Conservation (phyloP, 306 rosid genomes). For the Cucurbita argyrosperma region DNA sequence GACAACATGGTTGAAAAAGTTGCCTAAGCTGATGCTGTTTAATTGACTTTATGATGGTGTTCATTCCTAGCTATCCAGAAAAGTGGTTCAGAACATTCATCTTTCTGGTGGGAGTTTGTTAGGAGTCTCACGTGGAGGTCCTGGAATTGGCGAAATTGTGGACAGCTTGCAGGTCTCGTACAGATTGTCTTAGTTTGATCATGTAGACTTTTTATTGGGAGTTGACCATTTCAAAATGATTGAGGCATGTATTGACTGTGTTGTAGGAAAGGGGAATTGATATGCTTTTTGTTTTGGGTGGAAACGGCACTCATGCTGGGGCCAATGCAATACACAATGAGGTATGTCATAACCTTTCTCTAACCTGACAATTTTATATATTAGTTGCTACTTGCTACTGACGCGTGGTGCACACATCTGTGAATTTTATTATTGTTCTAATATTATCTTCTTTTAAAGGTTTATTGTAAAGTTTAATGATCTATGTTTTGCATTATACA, state of each 20-base stretch:
- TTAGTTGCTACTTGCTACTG: background rate
- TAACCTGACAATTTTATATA: background rate
- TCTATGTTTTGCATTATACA: background rate
- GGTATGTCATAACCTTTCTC: constrained; percentile 22
- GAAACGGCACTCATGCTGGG: constrained; percentile 98
- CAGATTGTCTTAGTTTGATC: constrained; percentile 2
- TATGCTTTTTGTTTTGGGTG: constrained; percentile 97
- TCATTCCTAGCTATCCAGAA: constrained; percentile 64
- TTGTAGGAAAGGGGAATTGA: constrained; percentile 82
- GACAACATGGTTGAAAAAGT: background rate
- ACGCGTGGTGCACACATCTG: background rate
- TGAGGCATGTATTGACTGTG: background rate
- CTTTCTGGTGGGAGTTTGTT: constrained; percentile 98
- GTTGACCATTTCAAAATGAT: background rate
- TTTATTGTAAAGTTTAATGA: background rate
- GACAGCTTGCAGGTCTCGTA: constrained; percentile 63
- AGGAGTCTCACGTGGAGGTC: constrained; percentile 98
- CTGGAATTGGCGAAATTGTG: constrained; percentile 55
- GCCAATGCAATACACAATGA: constrained; percentile 87
- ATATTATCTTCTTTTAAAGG: background rate
- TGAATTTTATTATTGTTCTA: background rate
- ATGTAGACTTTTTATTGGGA: constrained; percentile 1
- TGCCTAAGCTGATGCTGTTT: constrained; percentile 5
- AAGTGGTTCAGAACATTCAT: constrained; percentile 92
- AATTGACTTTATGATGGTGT: constrained; percentile 4